These are phyloP conservation scores for Cenchrus fungigraminus DNA, from an alignment of 176 grass and related monocot genomes.

Conservation along the genomic window DNA sequence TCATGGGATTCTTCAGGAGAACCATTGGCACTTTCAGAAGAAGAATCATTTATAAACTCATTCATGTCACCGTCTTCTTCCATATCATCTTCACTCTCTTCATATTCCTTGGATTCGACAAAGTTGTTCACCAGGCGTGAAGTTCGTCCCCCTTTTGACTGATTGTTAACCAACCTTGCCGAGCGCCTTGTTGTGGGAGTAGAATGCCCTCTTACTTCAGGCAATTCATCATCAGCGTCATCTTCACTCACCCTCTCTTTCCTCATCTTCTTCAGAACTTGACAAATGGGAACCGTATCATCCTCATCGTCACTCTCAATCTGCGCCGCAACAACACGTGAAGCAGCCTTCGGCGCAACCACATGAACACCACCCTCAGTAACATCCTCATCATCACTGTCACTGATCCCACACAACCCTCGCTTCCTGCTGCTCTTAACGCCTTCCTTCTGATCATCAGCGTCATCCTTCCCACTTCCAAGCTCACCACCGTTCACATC, in stretches of 20 bases:
- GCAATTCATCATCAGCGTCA: constrained; percentile 5
- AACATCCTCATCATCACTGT: constrained; percentile 47
- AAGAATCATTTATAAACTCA: constrained; percentile 62
- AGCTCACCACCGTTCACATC: background rate
- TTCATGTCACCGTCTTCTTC: constrained; percentile 53
- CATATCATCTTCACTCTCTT: constrained; percentile 44
- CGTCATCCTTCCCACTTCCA: background rate
- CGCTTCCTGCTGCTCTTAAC: constrained; percentile 46
- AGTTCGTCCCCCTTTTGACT: constrained; percentile 12
- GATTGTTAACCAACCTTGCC: constrained; percentile 29
- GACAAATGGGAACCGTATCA: constrained; percentile 42
- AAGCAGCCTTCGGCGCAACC: constrained; percentile 20
- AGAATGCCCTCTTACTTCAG: constrained; percentile 11
- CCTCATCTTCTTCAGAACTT: constrained; percentile 40
- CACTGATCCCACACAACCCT: constrained; percentile 34
- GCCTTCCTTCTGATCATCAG: background rate
- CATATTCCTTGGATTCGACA: constrained; percentile 50
- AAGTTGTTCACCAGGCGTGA: constrained; percentile 1
- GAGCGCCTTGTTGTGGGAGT: constrained; percentile 41
- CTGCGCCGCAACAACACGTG: background rate
- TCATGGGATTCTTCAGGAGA: constrained; percentile 16
- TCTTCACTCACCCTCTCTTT: background rate
- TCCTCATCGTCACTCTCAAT: constrained; percentile 35
- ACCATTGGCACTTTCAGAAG: constrained; percentile 36
- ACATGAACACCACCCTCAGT: background rate